Conservation (phyloP, 2,329 filamentous ascomycete genomes). For the Claviceps spartinae region DNA sequence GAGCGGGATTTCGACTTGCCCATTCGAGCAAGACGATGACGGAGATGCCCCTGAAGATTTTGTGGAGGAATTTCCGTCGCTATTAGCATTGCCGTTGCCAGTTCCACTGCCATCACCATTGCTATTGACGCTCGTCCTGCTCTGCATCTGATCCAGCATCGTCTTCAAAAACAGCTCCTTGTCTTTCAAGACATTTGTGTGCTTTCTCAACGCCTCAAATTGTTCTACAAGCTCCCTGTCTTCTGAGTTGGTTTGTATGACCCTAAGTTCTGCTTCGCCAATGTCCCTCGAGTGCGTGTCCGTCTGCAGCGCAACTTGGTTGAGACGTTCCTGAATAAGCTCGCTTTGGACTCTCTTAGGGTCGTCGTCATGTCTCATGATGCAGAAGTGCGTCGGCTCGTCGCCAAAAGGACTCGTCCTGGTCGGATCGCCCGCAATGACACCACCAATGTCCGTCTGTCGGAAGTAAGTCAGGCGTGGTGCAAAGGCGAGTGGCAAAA, state of each 20-base stretch:
- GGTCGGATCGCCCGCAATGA: constrained; percentile 66
- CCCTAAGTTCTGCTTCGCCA: constrained; percentile 61
- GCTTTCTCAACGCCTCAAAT: constrained; percentile 44
- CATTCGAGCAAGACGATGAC: constrained; percentile 11
- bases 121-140: constrained; percentile 19
- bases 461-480: constrained; percentile 96
- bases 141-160: constrained; percentile 38
- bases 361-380: constrained; percentile 85
- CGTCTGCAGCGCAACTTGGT: constrained; percentile 67
- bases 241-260: constrained; percentile 35
- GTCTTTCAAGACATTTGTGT: constrained; percentile 41
- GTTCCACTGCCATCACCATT: background rate
- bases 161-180: constrained; percentile 45
- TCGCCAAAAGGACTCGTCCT: constrained; percentile 82
- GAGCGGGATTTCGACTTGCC: constrained; percentile 50
- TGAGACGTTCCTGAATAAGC: constrained; percentile 67
- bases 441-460: constrained; percentile 80
- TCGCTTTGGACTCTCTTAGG: constrained; percentile 78
- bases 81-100: constrained; percentile 5
- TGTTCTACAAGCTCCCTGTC: constrained; percentile 41
- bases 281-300: constrained; percentile 58
- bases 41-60: constrained; percentile 24
- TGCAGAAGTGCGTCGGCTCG: constrained; percentile 86
- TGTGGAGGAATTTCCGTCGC: background rate
- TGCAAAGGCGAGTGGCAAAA: constrained; percentile 79